phyloP scores from a whole-genome alignment of 352 stramenopile genomes.

The Pythium guiyangense region DNA sequence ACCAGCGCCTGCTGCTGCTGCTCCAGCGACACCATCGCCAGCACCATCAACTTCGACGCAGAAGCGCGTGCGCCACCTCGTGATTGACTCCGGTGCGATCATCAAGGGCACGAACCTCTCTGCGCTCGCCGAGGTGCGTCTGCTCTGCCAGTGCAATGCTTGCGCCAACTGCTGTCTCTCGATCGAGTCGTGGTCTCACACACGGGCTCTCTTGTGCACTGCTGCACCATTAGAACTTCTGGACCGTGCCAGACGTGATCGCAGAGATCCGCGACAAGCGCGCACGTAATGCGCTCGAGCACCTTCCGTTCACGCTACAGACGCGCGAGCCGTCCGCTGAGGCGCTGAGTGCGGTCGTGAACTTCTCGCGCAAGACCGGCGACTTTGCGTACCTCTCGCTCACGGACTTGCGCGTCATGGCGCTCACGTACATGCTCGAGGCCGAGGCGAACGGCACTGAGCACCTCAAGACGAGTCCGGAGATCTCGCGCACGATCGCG shows the following conservation, averaged over 20 bases:
- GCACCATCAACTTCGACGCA: too few species aligned
- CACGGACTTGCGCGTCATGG: constrained; percentile 85
- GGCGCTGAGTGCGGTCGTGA: constrained; percentile 71
- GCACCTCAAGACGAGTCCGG: constrained; percentile 69
- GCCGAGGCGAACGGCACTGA: constrained; percentile 60
- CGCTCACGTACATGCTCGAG: constrained; percentile 84
- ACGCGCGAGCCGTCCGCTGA: constrained; percentile 79
- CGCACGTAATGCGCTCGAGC: constrained; percentile 60
- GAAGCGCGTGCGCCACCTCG: constrained; percentile 75
- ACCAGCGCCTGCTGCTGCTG: not conserved
- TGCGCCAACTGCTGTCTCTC: not conserved
- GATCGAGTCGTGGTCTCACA: too few species aligned
- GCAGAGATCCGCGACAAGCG: constrained; percentile 82
- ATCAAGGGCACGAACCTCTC: constrained; percentile 84
- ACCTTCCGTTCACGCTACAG: constrained; percentile 69
- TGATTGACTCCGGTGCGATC: constrained; percentile 84
- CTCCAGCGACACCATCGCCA: constrained; percentile 1
- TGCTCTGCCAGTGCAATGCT: not conserved
- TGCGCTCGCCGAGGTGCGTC: constrained; percentile 59
- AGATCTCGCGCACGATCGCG: constrained; percentile 60
- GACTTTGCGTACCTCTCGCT: constrained; percentile 84
- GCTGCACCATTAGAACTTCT: constrained; percentile 79
- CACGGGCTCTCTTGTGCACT: too few species aligned
- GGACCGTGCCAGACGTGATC: constrained; percentile 83
- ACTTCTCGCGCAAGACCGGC: constrained; percentile 83